Base-by-base conservation (phyloP, 306 rosid species). In the Calophaca sinica region DNA sequence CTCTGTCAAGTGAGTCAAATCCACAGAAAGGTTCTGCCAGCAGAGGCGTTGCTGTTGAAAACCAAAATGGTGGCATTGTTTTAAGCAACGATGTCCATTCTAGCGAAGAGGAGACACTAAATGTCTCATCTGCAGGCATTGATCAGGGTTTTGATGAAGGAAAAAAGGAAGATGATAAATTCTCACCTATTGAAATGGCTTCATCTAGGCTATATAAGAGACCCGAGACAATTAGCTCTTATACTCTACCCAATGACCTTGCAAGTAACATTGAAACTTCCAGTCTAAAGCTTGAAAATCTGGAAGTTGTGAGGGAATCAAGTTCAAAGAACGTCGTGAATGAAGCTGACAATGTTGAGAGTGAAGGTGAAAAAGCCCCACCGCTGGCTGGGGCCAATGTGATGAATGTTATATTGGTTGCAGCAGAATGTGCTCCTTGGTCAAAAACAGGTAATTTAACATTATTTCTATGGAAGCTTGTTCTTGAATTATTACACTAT, bases 401-500 rank as follows among this genome's bases (percentile, higher is more conserved):
- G 69, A 92, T 94, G 98, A 94, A 94, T 77, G 14, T 94, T 80
- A 85, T 94, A 75, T 50, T 94, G 79, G 97, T 85, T 39, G 88
- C 99, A 12, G 92, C 89, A 58, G 99, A 94, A 83, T 94, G 99
- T 69, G 90, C 92, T 86, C 99, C 99, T 36, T 94, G 90, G 89
- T 78, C 88, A 2, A 92, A 94, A 87, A 90, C 99, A 79, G 99
- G 99, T 92, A 88, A 67, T 71, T 46, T 66, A 36, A 4, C 46
- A 20, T 70, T 41, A 57, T 79, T 60, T 78, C 51, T 9, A 46
- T 31, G 11, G 64, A 62, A 35, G 5, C 12, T 33, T 79, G 69
- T 62, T 66, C 79, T 1, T 20, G 1, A 20, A 33, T 33, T 15
- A 55, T 45, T 51, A 28, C 52, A 46, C 45, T 53, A 63, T 7